These are phyloP conservation scores for Neltuma alba DNA, from an alignment of 306 rosid genomes.

Conservation along the genomic window DNA sequence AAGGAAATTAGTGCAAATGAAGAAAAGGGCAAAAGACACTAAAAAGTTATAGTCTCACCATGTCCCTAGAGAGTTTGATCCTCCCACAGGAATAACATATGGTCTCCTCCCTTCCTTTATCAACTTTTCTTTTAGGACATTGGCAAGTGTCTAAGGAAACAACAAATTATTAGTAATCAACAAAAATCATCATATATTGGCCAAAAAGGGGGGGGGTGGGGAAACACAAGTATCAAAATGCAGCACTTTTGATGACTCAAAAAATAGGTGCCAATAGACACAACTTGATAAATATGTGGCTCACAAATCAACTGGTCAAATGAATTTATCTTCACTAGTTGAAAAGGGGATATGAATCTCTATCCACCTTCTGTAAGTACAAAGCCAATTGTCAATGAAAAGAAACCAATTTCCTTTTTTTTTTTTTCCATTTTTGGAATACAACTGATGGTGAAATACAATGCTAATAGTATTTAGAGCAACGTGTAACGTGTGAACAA, in stretches of 20 bases:
- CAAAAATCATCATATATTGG: background rate
- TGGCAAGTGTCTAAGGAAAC: conserved; percentile 59
- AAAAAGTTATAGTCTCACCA: conserved; percentile 60
- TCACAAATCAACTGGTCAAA: background rate
- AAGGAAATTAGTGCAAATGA: conserved; percentile 22
- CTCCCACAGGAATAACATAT: conserved; percentile 90
- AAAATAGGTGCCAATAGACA: conserved; percentile 8
- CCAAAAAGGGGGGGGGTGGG: too few species aligned
- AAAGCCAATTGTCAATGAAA: background rate
- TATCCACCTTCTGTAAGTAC: conserved; percentile 1
- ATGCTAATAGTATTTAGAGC: conserved; percentile 5
- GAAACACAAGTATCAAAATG: background rate
- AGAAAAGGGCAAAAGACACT: conserved; percentile 26
- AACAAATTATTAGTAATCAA: background rate
- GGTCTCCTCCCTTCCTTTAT: conserved; percentile 87
- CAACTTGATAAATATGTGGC: background rate
- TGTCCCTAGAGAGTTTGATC: conserved; percentile 89
- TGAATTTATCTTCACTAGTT: background rate
- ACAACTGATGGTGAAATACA: background rate
- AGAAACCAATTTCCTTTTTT: background rate
- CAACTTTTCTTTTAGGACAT: conserved; percentile 70
- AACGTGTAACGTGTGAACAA: background rate
- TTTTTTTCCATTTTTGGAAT: background rate
- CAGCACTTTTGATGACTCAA: background rate
- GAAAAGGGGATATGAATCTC: conserved; percentile 13